These are phyloP conservation scores for Fusarium sp. DNA, from an alignment of 2,329 filamentous ascomycete species.

Conservation along the genomic window DNA sequence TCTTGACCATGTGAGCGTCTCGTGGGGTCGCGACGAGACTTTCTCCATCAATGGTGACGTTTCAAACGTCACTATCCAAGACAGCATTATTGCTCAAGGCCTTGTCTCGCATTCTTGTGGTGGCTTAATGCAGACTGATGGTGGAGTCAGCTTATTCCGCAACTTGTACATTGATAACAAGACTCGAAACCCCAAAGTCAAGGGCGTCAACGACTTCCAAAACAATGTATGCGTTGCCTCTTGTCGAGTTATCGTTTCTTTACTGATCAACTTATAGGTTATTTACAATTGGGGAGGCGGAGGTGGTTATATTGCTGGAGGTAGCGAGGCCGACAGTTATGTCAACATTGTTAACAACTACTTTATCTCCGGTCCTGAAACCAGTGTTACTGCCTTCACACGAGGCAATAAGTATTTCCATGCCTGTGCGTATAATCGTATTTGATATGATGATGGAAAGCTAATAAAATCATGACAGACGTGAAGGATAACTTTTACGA, in stretches of 20 bases:
- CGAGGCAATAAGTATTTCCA: conserved; percentile 66
- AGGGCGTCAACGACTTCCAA: conserved; percentile 65
- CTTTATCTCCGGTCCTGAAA: conserved; percentile 65
- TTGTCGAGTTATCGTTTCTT: rapidly evolving
- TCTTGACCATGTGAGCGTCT: conserved; percentile 65
- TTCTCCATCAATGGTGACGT: conserved; percentile 62
- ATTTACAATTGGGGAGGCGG: conserved; percentile 67
- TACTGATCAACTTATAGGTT: conserved; percentile 48
- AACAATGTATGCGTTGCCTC: conserved; percentile 49
- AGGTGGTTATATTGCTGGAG: conserved; percentile 66
- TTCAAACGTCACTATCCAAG: conserved; percentile 62
- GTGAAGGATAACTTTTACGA: conserved; percentile 65
- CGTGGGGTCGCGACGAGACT: conserved; percentile 67
- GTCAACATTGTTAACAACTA: conserved; percentile 68
- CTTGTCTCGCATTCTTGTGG: conserved; percentile 65
- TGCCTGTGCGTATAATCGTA: conserved; percentile 51
- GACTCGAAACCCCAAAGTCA: conserved; percentile 67
- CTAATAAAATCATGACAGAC: conserved; percentile 42
- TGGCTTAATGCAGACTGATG: conserved; percentile 62
- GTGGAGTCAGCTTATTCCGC: conserved; percentile 62
- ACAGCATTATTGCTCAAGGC: conserved; percentile 65
- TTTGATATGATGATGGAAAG: rapidly evolving
- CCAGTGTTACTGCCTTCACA: conserved; percentile 62
- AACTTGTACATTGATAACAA: conserved; percentile 69
- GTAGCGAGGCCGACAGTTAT: conserved; percentile 58